phyloP scores from a whole-genome alignment of 108 stramenopile genomes.

The Pseudonitzschia pungens region DNA sequence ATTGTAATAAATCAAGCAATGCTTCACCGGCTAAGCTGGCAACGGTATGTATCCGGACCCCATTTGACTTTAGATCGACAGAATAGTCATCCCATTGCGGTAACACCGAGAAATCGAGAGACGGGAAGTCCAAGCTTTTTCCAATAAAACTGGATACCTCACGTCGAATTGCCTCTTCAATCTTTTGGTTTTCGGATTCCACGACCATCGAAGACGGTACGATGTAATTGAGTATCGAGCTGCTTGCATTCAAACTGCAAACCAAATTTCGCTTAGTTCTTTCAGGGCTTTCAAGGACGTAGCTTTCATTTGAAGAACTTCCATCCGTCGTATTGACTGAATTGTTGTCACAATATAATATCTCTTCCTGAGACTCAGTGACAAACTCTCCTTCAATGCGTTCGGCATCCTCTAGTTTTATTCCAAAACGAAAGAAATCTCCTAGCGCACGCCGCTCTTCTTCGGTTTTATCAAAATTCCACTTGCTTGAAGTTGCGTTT shows the following conservation, averaged over 20 bases:
- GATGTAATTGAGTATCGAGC: slow-evolving; percentile 28
- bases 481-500: slow-evolving; percentile 18
- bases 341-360: not conserved
- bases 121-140: slow-evolving; percentile 2
- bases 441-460: slow-evolving; percentile 36
- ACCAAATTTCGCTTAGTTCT: not conserved
- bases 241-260: slow-evolving; percentile 13
- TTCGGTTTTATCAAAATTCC: slow-evolving; percentile 26
- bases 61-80: not conserved
- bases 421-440: slow-evolving; percentile 40
- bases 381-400: slow-evolving; percentile 9
- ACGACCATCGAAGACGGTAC: slow-evolving; percentile 21
- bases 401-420: slow-evolving; percentile 38
- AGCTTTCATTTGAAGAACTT: not conserved
- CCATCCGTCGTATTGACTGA: slow-evolving; percentile 6
- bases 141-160: slow-evolving; percentile 26
- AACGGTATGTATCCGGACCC: slow-evolving; percentile 3
- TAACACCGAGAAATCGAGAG: slow-evolving; percentile 26
- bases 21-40: slow-evolving; percentile 16
- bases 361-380: not conserved
- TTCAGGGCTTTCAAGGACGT: not conserved
- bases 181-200: slow-evolving; percentile 16
- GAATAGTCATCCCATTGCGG: slow-evolving; percentile 9
- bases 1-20: slow-evolving; percentile 15
- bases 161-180: slow-evolving; percentile 32